Base-by-base conservation (phyloP, 2,329 filamentous ascomycete species). In the Aspergillus pseudonomiae region DNA sequence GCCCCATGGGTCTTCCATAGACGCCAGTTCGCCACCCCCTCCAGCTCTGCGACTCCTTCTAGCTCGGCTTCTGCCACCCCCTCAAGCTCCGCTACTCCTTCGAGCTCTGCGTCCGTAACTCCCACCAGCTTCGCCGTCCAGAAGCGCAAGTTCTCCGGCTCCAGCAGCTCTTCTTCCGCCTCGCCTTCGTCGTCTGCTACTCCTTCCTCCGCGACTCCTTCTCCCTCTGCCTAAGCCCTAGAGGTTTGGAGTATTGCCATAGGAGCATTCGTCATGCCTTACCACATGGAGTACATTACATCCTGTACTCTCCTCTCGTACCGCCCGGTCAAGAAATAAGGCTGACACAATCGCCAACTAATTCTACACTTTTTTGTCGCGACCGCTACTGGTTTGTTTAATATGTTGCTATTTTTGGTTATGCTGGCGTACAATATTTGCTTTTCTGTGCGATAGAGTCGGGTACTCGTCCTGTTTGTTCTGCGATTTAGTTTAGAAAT, bases 91-190 rank as follows among this genome's bases (percentile, higher is more conserved):
- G 16, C 30, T n/a, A 34, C 50, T 12, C 30, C 48, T 11, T 52
- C 48, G 32, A 28, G 26, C 26, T 28, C 26, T 4, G 26, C 26
- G 4, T 28, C 26, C 26, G 10, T 54, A n/a, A 55, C 52, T 39
- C 52, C 52, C 6, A 39, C 52, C 52, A 41, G 32, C 21, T 55
- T 55, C 32, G 32, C 32, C 6, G 21, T 10, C 19, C 34, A 26
- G 52, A 55, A 39, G 32, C 52, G 52, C 52, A 36, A 55, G 52
- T 39, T 54, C 52, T 24, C 19, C 14, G 9, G 52, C n/a, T 54
- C 30, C 3, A 28, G 24, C 19, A 52, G 48, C 48, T 52, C 48
- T 5, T 28, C 48, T n/a, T 19, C 48, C 14, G 24, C 48, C 9
- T 52, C 48, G 11, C 43, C 43, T 24, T 46, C 43, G 24, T 46